Conservation (phyloP, 805 yeast genomes). For the Cyberlindnera saturnus region DNA sequence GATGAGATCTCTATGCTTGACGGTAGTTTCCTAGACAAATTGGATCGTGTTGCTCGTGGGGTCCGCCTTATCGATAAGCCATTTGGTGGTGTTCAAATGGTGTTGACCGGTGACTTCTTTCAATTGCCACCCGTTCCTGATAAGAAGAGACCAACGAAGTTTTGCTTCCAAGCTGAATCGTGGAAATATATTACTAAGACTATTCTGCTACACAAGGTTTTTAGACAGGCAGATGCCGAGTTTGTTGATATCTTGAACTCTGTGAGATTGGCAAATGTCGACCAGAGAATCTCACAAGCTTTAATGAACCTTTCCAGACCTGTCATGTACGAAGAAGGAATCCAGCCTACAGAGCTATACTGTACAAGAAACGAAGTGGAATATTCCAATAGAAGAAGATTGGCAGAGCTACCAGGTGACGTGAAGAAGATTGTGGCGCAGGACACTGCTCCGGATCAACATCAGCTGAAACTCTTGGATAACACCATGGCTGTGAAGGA, state of each 20-base stretch:
- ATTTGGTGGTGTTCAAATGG: slow-evolving; percentile 91
- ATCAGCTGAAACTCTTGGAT: slow-evolving; percentile 33
- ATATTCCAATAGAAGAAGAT: slow-evolving; percentile 53
- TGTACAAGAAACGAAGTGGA: slow-evolving; percentile 87
- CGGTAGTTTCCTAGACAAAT: slow-evolving; percentile 66
- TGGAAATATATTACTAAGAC: slow-evolving; percentile 72
- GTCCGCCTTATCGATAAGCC: slow-evolving; percentile 46
- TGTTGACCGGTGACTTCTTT: slow-evolving; percentile 92
- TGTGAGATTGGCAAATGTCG: slow-evolving; percentile 66
- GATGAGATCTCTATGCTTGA: slow-evolving; percentile 97
- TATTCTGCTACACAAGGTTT: slow-evolving; percentile 68
- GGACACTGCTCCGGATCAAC: slow-evolving; percentile 30
- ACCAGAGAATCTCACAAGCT: slow-evolving; percentile 37
- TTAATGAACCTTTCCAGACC: slow-evolving; percentile 54
- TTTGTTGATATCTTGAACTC: slow-evolving; percentile 77
- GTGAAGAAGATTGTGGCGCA: slow-evolving; percentile 37
- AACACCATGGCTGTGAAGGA: slow-evolving; percentile 65
- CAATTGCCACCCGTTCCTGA: slow-evolving; percentile 85
- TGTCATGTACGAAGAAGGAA: slow-evolving; percentile 60
- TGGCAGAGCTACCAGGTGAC: slow-evolving; percentile 44
- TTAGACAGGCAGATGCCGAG: slow-evolving; percentile 81
- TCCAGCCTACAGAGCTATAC: slow-evolving; percentile 83
- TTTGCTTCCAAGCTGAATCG: slow-evolving; percentile 67
- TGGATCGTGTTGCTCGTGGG: slow-evolving; percentile 61
- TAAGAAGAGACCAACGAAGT: slow-evolving; percentile 33